Evolutionary conservation across 495 filamentous ascomycete species (phyloP).

Genomic region (Apiosordaria backusii): DNA sequence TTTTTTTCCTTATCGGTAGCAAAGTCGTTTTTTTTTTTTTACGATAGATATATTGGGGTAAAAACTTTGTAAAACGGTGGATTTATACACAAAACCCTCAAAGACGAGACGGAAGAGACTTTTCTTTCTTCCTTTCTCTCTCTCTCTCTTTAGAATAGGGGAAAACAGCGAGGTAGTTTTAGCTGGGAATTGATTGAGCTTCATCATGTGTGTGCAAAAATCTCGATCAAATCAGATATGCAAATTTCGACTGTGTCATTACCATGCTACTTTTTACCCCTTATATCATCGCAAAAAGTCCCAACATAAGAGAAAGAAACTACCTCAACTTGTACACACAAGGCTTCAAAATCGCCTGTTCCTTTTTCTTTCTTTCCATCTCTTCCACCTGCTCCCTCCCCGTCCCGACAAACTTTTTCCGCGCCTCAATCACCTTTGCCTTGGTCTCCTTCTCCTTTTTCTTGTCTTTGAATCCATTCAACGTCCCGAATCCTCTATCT

Average conservation of each 20-base stretch:
- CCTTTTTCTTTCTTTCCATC: conserved; percentile 52
- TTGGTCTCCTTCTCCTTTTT: conserved; percentile 9
- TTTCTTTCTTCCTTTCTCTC: no score
- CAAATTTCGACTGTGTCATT: no score
- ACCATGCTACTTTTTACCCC: no score
- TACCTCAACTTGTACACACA: conserved; percentile 97
- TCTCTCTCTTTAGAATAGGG: background rate
- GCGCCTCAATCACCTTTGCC: conserved; percentile 24
- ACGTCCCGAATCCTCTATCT: conserved; percentile 22
- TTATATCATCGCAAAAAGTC: no score
- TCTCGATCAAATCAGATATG: no score
- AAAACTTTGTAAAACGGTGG: background rate
- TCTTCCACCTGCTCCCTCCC: conserved; percentile 31
- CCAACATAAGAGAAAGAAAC: no score
- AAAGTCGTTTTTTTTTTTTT: background rate
- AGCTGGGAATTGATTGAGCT: background rate
- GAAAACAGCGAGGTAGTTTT: background rate
- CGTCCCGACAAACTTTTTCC: conserved; percentile 55
- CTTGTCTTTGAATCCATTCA: background rate
- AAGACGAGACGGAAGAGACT: background rate
- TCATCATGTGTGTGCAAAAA: background rate
- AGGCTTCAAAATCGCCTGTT: conserved; percentile 78
- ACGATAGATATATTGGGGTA: background rate
- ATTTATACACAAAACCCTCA: background rate
- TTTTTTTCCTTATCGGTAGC: no score